Percentiles rank a stretch among this genome's conserved stretches.
Conservation (phyloP, 2,329 filamentous ascomycete species). For the Sphaerostilbella broomeana region DNA sequence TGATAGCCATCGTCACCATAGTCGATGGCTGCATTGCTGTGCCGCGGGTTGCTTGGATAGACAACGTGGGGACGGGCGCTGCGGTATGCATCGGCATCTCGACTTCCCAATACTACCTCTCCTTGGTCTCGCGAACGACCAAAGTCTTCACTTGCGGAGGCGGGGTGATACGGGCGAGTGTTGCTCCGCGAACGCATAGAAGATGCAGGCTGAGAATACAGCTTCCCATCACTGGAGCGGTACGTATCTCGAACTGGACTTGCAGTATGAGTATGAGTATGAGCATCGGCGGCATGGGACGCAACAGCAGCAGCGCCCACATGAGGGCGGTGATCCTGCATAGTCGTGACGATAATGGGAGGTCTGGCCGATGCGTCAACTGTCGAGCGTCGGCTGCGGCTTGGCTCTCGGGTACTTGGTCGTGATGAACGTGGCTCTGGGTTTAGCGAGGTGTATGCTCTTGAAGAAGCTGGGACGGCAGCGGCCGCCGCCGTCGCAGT, state of each 20-base stretch:
- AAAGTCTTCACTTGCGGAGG: constrained; percentile 46
- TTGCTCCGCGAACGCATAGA: constrained; percentile 47
- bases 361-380: constrained; percentile 44
- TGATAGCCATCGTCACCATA: constrained; percentile 56
- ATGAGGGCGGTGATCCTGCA: constrained; percentile 37
- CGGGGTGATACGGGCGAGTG: constrained; percentile 41
- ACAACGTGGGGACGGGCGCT: constrained; percentile 39
- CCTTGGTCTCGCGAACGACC: constrained; percentile 44
- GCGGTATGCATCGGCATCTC: constrained; percentile 40
- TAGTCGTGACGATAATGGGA: constrained; percentile 52
- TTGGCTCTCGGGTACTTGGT: constrained; percentile 41
- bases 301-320: constrained; percentile 30
- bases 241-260: constrained; percentile 49
- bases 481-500: constrained; percentile 29
- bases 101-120: constrained; percentile 35
- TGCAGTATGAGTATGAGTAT: constrained; percentile 37
- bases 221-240: constrained; percentile 44
- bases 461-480: constrained; percentile 39
- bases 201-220: constrained; percentile 52
- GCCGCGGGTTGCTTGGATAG: constrained; percentile 39
- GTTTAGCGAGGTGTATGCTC: constrained; percentile 44
- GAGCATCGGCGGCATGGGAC: constrained; percentile 32
- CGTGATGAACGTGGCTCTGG: constrained; percentile 45
- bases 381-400: constrained; percentile 45
- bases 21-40: constrained; percentile 39